A percentile compares a stretch with the other conserved stretches of the same genome.
These are phyloP conservation scores for Polygonum aviculare DNA, from an alignment of 148 eudicot species.

Conservation along the genomic window DNA sequence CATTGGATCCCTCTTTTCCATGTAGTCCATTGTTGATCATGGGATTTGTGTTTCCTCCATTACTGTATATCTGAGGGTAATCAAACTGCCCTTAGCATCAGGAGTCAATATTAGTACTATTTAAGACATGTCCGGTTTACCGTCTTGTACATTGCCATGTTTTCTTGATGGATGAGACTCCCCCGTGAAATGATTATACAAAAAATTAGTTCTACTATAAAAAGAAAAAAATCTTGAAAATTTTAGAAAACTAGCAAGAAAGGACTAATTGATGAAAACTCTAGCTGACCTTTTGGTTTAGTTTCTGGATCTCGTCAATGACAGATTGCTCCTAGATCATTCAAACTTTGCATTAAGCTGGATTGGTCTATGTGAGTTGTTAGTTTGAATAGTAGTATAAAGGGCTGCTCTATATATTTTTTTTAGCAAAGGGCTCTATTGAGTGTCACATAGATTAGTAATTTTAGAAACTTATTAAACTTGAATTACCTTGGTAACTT, in stretches of 20 bases:
- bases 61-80: background rate
- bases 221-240: slow-evolving; percentile 35
- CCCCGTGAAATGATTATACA: background rate
- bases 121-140: slow-evolving; percentile 10
- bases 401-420: too few species aligned
- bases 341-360: background rate
- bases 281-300: slow-evolving; percentile 42
- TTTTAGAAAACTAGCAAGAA: slow-evolving; percentile 28
- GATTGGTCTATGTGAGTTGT: too few species aligned
- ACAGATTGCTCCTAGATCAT: slow-evolving; percentile 48
- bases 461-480: too few species aligned
- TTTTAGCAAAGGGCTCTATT: too few species aligned
- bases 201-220: slow-evolving; percentile 25
- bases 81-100: background rate
- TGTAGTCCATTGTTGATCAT: background rate
- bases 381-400: background rate
- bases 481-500: too few species aligned
- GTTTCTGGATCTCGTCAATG: slow-evolving; percentile 56
- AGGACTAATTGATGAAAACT: background rate
- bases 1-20: background rate
- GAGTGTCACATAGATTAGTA: too few species aligned
- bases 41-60: background rate
- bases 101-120: background rate
- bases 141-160: slow-evolving; percentile 44
- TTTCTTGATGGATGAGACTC: slow-evolving; percentile 37